Conservation (phyloP, 1,139 yeast species). For the Chernovozyma aurita region DNA sequence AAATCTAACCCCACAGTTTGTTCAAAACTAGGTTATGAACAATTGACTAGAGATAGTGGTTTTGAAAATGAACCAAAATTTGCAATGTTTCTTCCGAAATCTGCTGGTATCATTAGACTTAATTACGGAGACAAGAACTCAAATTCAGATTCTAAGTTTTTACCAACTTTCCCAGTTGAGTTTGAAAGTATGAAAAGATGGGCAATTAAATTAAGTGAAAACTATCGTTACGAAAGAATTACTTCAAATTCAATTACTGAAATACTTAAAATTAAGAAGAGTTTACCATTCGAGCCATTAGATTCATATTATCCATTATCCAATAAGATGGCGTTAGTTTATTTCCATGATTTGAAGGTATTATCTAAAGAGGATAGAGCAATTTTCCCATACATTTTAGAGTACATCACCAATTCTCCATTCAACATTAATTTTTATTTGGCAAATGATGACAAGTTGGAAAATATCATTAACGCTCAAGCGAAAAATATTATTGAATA, state of each 20-base stretch:
- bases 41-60: slow-evolving; percentile 14
- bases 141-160: background rate
- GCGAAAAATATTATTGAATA: slow-evolving; percentile 36
- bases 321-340: slow-evolving; percentile 47
- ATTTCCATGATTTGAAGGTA: slow-evolving; percentile 48
- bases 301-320: slow-evolving; percentile 38
- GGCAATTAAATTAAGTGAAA: slow-evolving; percentile 29
- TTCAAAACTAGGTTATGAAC: slow-evolving; percentile 40
- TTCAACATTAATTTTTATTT: slow-evolving; percentile 50
- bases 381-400: slow-evolving; percentile 54
- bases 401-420: slow-evolving; percentile 53
- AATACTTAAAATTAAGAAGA: slow-evolving; percentile 35
- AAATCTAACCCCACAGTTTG: slow-evolving; percentile 46
- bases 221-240: slow-evolving; percentile 36
- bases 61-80: slow-evolving; percentile 21
- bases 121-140: slow-evolving; percentile 27
- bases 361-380: slow-evolving; percentile 56
- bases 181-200: slow-evolving; percentile 30
- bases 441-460: slow-evolving; percentile 40
- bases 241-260: slow-evolving; percentile 34
- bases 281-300: slow-evolving; percentile 29
- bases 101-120: slow-evolving; percentile 28
- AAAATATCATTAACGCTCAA: slow-evolving; percentile 36
- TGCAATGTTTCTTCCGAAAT: slow-evolving; percentile 39
- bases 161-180: slow-evolving; percentile 5